Base-by-base conservation (phyloP, 2,329 filamentous ascomycete genomes). In the Neofusicoccum sp. region DNA sequence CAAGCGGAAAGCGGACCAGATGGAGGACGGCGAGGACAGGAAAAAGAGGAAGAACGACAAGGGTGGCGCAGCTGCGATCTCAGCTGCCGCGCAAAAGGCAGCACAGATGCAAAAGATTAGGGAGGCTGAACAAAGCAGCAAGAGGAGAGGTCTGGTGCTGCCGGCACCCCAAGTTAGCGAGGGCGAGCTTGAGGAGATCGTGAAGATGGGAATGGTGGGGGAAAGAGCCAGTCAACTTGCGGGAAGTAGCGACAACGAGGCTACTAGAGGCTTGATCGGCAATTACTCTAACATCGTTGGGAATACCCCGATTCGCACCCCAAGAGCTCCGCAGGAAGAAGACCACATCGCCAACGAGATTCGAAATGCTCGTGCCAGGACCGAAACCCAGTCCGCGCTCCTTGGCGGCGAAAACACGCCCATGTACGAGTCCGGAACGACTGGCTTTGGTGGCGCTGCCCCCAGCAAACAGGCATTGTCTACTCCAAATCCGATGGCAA, bases 271-370 rank as follows among this genome's bases (percentile, higher is more conserved):
- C 4, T 81, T 99, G 47, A 84, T 98, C 61, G 91, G 91, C 65
- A 90, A 92, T 67, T 99, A 99, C 74, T 86, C 89, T 14, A 87
- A 85, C 40, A 85, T 96, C 57, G 89, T 95, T 71, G 88, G 86
- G 58, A 87, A 83, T 62, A 93, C 91, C 11, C 95, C 95, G 0
- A 96, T 99, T 64, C 87, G 95, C 64, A 99, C 95, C 4, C 95
- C 95, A 3, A 87, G 88, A 74, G 95, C 93, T 3, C 90, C 95
- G 0, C 89, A 92, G 49, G 91, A 96, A 72, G 93, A 99, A 72
- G 95, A 99, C 69, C 89, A 91, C 66, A 95, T 99, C 62, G 92
- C 93, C 65, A 99, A 98, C 73, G 95, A 99, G 75, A 93, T 98
- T 64, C 87, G 88, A 62, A 98, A 99, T 72, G 96, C 97, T 49